Evolutionary conservation across 495 filamentous ascomycete species (phyloP), one percentile per base, ranked within the genome.

Genomic region (Penicillium pulvis): DNA sequence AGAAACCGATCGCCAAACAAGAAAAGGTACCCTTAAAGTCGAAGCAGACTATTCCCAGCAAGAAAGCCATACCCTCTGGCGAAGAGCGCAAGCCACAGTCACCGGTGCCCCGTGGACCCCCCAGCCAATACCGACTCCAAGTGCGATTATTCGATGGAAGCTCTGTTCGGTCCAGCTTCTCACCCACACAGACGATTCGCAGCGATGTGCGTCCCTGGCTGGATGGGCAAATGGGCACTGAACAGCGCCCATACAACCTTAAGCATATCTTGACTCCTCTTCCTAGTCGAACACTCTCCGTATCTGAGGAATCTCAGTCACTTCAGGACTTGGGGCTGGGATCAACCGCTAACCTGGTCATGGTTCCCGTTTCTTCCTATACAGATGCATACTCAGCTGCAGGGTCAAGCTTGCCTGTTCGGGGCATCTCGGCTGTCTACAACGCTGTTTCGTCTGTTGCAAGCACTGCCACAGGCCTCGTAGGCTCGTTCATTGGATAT

Each of bases 101-200:
- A 17, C 43, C 51, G 19, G 56, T 51, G 9, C 54, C 66, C 23
- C 62, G 62, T n/a, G 59, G 60, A 19, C 68, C 71, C 12, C 75
- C 74, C 23, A 66, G 52, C n/a, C 62, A 78, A 52, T 79, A 75
- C 60, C 83, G 88, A 12, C 71, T 98, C 6, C 92, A 94, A 63
- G 84, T 97, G 42, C 86, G 93, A 2, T 77, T 97, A 0, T 88
- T 96, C 42, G 91, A 97, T 67, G 93, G 93, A 12, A 84, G 84
- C 31, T 91, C 84, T 14, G 83, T 97, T 48, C 85, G 90, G 31
- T 78, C 77, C 26, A 85, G 81, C 20, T 97, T 98, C 68, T 73
- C 81, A 0, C 81, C 85, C 46, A 76, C 75, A 1, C 77, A 83
- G 11, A 90, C 83, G 14, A 80, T 97, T n/a, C 68, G 75, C 11